These are phyloP conservation scores for Austroboletus eburneus DNA, from an alignment of 768 basidiomycete species.

Conservation along the genomic window DNA sequence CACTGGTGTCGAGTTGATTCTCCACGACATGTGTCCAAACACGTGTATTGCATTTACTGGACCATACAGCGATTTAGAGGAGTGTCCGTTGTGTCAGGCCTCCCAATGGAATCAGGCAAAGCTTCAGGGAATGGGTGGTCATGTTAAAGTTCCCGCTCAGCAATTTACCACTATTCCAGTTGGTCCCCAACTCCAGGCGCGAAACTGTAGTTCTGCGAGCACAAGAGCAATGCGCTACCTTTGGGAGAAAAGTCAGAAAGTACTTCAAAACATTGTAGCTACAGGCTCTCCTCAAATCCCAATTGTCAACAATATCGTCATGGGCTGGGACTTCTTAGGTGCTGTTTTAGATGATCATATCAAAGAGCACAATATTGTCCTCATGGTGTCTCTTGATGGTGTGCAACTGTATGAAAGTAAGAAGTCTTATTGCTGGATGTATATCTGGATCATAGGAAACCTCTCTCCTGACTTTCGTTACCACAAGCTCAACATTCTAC, in stretches of 20 bases:
- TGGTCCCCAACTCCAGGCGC: conserved; percentile 42
- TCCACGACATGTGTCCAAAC: conserved; percentile 40
- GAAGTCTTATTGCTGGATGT: conserved; percentile 25
- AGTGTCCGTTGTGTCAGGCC: background rate
- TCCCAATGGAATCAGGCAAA: conserved; percentile 23
- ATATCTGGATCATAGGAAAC: conserved; percentile 33
- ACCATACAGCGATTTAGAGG: conserved; percentile 25
- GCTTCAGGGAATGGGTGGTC: background rate
- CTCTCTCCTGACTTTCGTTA: conserved; percentile 7
- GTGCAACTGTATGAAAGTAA: conserved; percentile 33
- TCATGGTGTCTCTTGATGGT: conserved; percentile 38
- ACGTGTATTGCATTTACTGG: conserved; percentile 40
- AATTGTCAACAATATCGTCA: background rate
- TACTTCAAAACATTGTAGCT: no score
- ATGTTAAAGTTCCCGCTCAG: conserved; percentile 25
- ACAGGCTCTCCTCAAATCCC: background rate
- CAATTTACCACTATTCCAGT: conserved; percentile 37
- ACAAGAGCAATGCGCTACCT: conserved; percentile 8
- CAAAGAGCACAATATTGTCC: conserved; percentile 23
- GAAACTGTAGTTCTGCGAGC: conserved; percentile 18
- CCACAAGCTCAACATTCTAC: background rate
- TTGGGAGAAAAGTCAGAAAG: no score
- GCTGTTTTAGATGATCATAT: conserved; percentile 4
- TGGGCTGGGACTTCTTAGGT: conserved; percentile 13
- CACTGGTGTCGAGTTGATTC: conserved; percentile 32